A percentile compares a stretch with the other conserved stretches of the same genome.
Evolutionary conservation across 495 filamentous ascomycete genomes (phyloP).

Genomic region (Lasiosphaeris hirsuta): DNA sequence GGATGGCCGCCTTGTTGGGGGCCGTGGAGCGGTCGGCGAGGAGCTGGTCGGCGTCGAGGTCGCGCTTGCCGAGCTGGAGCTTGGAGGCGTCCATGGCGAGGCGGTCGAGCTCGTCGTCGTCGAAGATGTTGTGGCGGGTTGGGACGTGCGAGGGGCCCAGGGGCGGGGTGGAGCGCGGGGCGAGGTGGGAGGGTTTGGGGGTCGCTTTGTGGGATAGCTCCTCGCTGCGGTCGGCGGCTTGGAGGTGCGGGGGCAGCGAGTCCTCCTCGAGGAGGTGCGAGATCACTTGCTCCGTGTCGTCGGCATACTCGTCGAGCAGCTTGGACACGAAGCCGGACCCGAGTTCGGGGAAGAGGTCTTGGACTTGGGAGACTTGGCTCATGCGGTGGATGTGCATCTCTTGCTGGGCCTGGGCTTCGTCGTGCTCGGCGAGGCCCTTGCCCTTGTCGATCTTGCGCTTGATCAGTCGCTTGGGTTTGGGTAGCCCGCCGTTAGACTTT

Average conservation of each 20-base stretch:
- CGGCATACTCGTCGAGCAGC: conserved; percentile 73
- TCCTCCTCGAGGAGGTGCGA: conserved; percentile 85
- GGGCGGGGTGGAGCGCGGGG: conserved; percentile 39
- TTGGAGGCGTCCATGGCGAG: conserved; percentile 58
- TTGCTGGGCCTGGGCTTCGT: conserved; percentile 41
- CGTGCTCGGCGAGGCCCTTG: conserved; percentile 53
- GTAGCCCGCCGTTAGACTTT: conserved; percentile 47
- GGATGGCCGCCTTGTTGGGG: conserved; percentile 78
- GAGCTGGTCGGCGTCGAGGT: conserved; percentile 58
- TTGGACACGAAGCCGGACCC: conserved; percentile 77
- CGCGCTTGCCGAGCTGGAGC: conserved; percentile 72
- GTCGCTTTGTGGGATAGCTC: conserved; percentile 40
- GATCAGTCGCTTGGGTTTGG: conserved; percentile 50
- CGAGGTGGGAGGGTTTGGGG: conserved; percentile 22
- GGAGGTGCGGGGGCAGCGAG: conserved; percentile 62
- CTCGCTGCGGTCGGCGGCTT: conserved; percentile 52
- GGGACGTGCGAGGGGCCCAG: conserved; percentile 38
- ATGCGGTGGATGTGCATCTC: conserved; percentile 75
- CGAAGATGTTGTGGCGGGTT: conserved; percentile 60
- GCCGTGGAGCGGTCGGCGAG: conserved; percentile 50
- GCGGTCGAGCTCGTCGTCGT: conserved; percentile 78
- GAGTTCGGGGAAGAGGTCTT: conserved; percentile 89
- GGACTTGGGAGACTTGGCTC: conserved; percentile 79
- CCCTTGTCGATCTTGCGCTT: conserved; percentile 61
- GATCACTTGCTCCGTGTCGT: conserved; percentile 76